Base-by-base conservation (phyloP, 495 filamentous ascomycete species). In the Lophiostoma macrostomum region DNA sequence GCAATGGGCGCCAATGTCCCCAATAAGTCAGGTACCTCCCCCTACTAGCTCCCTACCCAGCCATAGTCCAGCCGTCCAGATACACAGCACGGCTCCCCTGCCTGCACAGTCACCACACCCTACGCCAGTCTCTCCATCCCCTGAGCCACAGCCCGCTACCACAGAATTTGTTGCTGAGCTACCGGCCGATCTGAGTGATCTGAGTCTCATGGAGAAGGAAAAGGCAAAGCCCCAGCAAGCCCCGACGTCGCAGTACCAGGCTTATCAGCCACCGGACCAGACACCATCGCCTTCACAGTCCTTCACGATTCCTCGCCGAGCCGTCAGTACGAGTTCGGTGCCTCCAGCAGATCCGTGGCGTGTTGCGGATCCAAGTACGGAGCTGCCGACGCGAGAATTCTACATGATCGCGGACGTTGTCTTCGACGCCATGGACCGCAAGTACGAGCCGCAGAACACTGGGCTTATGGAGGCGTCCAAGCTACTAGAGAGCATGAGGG, bases 101-200 rank as follows among this genome's bases (percentile, higher is more conserved):
- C 23, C 48, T n/a, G n/a, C 12, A 41, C 37, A 27, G 27, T 51
- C 28, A 31, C 31, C 20, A 3, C 30, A 53, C 40, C 24, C 40
- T n/a, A 46, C 47, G 16, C 24, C 30, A 13, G n/a, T 25, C 13
- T n/a, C 28, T 38, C 44, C 44, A 34, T 14, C 22, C 20, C 7
- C 41, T 2, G 11, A 35, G 14, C 19, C 48, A 2, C 48, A 19
- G 19, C n/a, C 53, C 40, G 20, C 54, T 12, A 43, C 60, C 3
- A 58, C 35, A 12, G 49, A 53, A 27, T 63, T 63, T 31, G 37
- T 63, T 51, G 60, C 60, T 8, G 60, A 63, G 31, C 44, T 63
- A 20, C 60, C 60, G 4, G 60, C 53, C 13, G 60, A 63, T 30
- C 27, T 58, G 31, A 50, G 60, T n/a, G 43, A 48, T 12, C 31